A percentile compares a stretch with the other conserved stretches of the same genome.
phyloP scores from a whole-genome alignment of 2,329 filamentous ascomycete genomes.

The Sclerotinia borealis region DNA sequence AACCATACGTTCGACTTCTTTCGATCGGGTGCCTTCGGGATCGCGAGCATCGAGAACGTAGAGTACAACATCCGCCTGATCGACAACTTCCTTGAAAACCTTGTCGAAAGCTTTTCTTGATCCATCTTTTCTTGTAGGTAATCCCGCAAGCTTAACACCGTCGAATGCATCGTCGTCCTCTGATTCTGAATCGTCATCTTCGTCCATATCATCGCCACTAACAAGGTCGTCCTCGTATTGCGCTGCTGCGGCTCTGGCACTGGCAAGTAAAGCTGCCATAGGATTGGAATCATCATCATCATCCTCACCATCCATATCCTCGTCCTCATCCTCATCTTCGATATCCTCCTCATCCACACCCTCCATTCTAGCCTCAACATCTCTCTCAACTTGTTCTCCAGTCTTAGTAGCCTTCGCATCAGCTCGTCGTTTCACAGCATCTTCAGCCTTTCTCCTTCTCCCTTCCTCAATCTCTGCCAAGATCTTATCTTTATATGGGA shows the following conservation, averaged over 20 bases:
- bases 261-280: slow-evolving; percentile 86
- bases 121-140: slow-evolving; percentile 49
- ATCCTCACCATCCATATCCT: slow-evolving; percentile 52
- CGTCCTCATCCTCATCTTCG: slow-evolving; percentile 44
- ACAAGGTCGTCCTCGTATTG: slow-evolving; percentile 55
- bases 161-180: slow-evolving; percentile 41
- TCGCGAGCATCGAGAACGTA: slow-evolving; percentile 92
- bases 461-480: slow-evolving; percentile 91
- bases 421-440: slow-evolving; percentile 64
- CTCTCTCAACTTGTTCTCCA: slow-evolving; percentile 40
- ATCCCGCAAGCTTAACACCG: slow-evolving; percentile 44
- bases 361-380: slow-evolving; percentile 40
- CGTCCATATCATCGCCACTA: slow-evolving; percentile 48
- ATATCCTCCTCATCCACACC: slow-evolving; percentile 43
- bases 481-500: slow-evolving; percentile 95
- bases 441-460: slow-evolving; percentile 73
- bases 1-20: slow-evolving; percentile 83
- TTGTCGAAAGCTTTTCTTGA: slow-evolving; percentile 91
- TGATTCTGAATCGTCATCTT: slow-evolving; percentile 45
- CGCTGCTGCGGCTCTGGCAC: slow-evolving; percentile 69
- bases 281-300: slow-evolving; percentile 69
- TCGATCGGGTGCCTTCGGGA: slow-evolving; percentile 83
- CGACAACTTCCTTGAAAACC: slow-evolving; percentile 88
- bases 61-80: slow-evolving; percentile 81
- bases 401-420: slow-evolving; percentile 63